Percentiles rank a stretch among this genome's conserved stretches.
Evolutionary conservation across 2,329 filamentous ascomycete genomes (phyloP).

Genomic region (Colletotrichum simmondsii): DNA sequence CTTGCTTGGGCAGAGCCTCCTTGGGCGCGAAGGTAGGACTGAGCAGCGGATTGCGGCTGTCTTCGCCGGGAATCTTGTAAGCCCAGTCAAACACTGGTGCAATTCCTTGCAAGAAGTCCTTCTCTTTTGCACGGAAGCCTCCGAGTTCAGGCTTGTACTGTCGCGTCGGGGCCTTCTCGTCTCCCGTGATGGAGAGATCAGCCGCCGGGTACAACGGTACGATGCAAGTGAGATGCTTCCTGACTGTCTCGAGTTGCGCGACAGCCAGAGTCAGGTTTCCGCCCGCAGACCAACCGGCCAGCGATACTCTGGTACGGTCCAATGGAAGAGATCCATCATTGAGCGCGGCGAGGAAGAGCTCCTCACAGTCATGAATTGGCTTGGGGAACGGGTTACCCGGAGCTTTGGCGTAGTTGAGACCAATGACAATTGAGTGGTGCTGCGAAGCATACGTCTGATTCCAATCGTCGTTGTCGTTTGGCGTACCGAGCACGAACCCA

Average conservation of each 20-base stretch:
- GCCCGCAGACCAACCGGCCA: conserved; percentile 63
- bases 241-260: conserved; percentile 50
- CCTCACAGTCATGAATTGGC: conserved; percentile 56
- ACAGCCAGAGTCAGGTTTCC: conserved; percentile 58
- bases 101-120: conserved; percentile 34
- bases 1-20: conserved; percentile 46
- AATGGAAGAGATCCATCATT: conserved; percentile 56
- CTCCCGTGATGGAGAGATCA: conserved; percentile 44
- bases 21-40: conserved; percentile 46
- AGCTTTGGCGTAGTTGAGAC: conserved; percentile 60
- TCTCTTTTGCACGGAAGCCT: conserved; percentile 33
- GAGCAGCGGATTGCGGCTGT: conserved; percentile 45
- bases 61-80: conserved; percentile 43
- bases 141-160: conserved; percentile 40
- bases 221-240: conserved; percentile 43
- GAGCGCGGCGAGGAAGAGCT: conserved; percentile 53
- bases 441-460: conserved; percentile 53
- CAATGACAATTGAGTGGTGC: conserved; percentile 55
- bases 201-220: conserved; percentile 54
- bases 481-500: conserved; percentile 56
- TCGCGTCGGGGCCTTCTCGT: conserved; percentile 38
- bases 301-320: conserved; percentile 50
- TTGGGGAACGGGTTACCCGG: conserved; percentile 56
- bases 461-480: conserved; percentile 57
- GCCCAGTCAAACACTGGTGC: conserved; percentile 44